A percentile compares a stretch with the other conserved stretches of the same genome.
Evolutionary conservation across 805 yeast genomes (phyloP).

Genomic region (Candida endomychidarum): DNA sequence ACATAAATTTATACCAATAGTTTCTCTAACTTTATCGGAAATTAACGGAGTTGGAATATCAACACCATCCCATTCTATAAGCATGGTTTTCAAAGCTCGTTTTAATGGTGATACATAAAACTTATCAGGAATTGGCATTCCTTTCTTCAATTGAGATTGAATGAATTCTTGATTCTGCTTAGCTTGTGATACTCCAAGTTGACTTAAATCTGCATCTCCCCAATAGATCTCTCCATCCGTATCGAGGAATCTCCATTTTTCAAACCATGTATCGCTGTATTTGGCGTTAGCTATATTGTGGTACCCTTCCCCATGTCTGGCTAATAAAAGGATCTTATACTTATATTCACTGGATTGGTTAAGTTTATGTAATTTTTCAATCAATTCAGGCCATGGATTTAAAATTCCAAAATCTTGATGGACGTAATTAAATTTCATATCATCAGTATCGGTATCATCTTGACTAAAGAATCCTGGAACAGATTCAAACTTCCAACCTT

Average conservation of each 20-base stretch:
- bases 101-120: conserved; percentile 66
- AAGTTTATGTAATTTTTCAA: conserved; percentile 28
- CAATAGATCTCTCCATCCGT: conserved; percentile 58
- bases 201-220: conserved; percentile 62
- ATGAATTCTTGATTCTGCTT: conserved; percentile 44
- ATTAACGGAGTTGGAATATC: conserved; percentile 32
- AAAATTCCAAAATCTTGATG: conserved; percentile 46
- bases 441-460: conserved; percentile 43
- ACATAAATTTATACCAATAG: conserved; percentile 60
- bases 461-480: conserved; percentile 53
- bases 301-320: conserved; percentile 71
- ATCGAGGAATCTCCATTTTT: conserved; percentile 49
- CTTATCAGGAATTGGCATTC: conserved; percentile 56
- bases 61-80: conserved; percentile 50
- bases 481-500: conserved; percentile 35
- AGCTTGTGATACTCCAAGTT: conserved; percentile 57
- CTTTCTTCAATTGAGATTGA: conserved; percentile 38
- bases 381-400: conserved; percentile 40
- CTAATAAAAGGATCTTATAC: conserved; percentile 52
- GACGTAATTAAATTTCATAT: conserved; percentile 43
- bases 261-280: conserved; percentile 58
- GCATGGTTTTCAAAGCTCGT: conserved; percentile 56
- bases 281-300: conserved; percentile 57
- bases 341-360: conserved; percentile 21
- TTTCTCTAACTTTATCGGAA: conserved; percentile 54